Percentiles rank a stretch among this genome's conserved stretches.
phyloP scores from a whole-genome alignment of 2,329 filamentous ascomycete species.

The Fusarium incarnatum region DNA sequence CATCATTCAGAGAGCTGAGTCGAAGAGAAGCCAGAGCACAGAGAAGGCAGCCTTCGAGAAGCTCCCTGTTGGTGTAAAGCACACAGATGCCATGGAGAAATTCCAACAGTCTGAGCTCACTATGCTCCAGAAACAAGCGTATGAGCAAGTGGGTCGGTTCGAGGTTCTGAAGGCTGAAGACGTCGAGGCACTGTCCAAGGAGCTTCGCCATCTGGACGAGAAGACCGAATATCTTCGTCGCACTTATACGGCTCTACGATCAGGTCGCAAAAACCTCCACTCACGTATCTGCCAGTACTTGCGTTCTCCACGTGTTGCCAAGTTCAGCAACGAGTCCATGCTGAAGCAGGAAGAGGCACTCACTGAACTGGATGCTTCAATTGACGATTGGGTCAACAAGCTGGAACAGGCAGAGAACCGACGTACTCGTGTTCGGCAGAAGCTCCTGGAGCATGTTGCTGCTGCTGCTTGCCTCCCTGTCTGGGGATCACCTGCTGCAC shows the following conservation, averaged over 20 bases:
- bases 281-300: slow-evolving; percentile 82
- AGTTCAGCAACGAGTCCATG: slow-evolving; percentile 79
- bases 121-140: slow-evolving; percentile 68
- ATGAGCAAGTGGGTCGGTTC: slow-evolving; percentile 71
- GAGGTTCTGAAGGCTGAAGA: slow-evolving; percentile 72
- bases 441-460: slow-evolving; percentile 83
- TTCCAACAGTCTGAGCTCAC: slow-evolving; percentile 62
- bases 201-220: slow-evolving; percentile 81
- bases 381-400: slow-evolving; percentile 84
- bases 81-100: slow-evolving; percentile 62
- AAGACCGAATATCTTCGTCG: slow-evolving; percentile 81
- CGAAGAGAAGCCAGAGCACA: slow-evolving; percentile 60
- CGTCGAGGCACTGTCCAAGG: slow-evolving; percentile 75
- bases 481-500: slow-evolving; percentile 46
- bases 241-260: slow-evolving; percentile 79
- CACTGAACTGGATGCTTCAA: slow-evolving; percentile 79
- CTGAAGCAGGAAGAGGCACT: slow-evolving; percentile 84
- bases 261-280: slow-evolving; percentile 82
- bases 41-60: slow-evolving; percentile 70
- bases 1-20: slow-evolving; percentile 53
- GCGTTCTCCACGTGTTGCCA: slow-evolving; percentile 75
- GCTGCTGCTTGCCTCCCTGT: slow-evolving; percentile 70
- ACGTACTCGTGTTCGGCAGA: slow-evolving; percentile 79
- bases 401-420: slow-evolving; percentile 85
- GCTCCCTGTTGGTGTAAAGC: slow-evolving; percentile 68